Base-by-base conservation (phyloP, 169 alveolate genomes). In the Babesia caballi region DNA sequence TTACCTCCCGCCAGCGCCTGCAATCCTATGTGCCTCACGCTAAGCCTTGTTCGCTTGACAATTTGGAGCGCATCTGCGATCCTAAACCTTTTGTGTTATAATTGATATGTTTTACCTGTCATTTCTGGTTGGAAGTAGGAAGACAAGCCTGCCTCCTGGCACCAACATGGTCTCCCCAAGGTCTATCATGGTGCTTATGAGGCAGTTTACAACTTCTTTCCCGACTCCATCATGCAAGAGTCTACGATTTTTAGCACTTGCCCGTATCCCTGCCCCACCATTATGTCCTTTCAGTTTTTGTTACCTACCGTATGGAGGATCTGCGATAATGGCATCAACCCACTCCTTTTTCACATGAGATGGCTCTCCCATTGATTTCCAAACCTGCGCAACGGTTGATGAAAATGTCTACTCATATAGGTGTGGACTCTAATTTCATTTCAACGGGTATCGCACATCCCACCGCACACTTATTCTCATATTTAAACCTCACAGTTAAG, bases 241-340 rank as follows among this genome's bases (percentile, higher is more conserved):
- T 52, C 65, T 77, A 40, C 60, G 70, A 41, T 67, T 28, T 28
- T 50, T 57, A 9, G 66, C 70, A 47, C 83, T 69, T 17, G 88
- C 75, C 4, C 88, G 38, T 40, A 63, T 80, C 23, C 86, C 86
- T 77, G 47, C 12, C 4, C 15, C 11, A 21, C 25, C 27, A n/a
- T 14, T 21, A 38, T 15, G 3, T 5, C 2, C 5, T 2, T 14
- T 1, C 1, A 4, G 36, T 15, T 1, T n/a, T 17, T 23, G 21
- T 7, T 38, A 25, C 44, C 66, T 91, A 2, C 99, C 99, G 88
- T 97, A 97, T 21, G 99, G 99, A 23, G 99, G 99, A 73, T 97
- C 99, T 47, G 98, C 93, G 28, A 97, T 90, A 30, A 97, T 94
- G 6, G 97, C 95, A 92, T 97, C 99, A 54, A 97, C 94, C 91